Evolutionary conservation across 352 stramenopile genomes (phyloP), one percentile per base, ranked within the genome.

Genomic region (Saprolegnia parasitica): DNA sequence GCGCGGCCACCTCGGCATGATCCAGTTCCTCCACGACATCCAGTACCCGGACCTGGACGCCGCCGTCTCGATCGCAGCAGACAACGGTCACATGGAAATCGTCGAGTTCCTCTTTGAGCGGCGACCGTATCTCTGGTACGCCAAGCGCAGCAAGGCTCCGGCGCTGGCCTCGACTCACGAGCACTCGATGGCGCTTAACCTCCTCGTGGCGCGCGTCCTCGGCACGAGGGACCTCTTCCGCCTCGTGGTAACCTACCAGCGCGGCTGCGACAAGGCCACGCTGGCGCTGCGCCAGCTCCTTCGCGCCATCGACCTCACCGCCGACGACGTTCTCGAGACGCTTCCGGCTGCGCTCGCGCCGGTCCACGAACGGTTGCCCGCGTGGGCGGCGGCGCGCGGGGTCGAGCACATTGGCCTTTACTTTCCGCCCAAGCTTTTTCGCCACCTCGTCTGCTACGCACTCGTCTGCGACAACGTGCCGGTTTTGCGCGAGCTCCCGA

Each of bases 51-150:
- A 24, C 16, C 52, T 60, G 11, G 52, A 60, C 35, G n/a, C 24
- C 13, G 52, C 52, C 13, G 52, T 60, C 11, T 16, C 52, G 35
- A 60, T 60, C 18, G 60, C 60, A 37, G 60, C 60, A 4, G 58
- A 66, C 10, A 6, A 4, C 5, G 60, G 60, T 3, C 60, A 67
- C 40, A 54, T 67, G 60, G 60, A 67, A 3, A 67, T 67, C 40
- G 60, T 67, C 35, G 40, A 67, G 40, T 67, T 56, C 1, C 46
- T 67, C 26, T 60, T 60, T 24, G 52, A 60, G 35, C 52, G 35
- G 13, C 52, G 52, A 20, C 52, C 52, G 35, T 60, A 60, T 9
- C 35, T 60, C 11, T 60, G 52, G 52, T 60, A 60, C 35, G 24
- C 52, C 52, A 60, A 16, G 13, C 52, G 11, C 11, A 20, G 11